phyloP scores from a whole-genome alignment of 169 alveolate species.

The Eimeria tenella region DNA sequence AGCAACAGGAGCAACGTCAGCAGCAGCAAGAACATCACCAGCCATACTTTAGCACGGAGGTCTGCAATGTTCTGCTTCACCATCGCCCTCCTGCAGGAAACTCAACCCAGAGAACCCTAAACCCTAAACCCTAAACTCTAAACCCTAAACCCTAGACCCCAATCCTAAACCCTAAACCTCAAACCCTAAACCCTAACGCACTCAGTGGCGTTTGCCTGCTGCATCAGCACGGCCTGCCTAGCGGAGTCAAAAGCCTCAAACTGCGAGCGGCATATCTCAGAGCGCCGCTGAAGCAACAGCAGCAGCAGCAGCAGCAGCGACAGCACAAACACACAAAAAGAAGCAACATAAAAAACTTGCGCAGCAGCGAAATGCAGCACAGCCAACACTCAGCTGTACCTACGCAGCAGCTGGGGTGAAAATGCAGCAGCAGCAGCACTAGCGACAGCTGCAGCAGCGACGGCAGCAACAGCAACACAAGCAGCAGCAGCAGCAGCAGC shows the following conservation, averaged over 20 bases:
- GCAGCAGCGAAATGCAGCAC: too few relatives aligned
- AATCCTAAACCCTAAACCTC: not conserved
- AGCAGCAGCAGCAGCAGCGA: not conserved
- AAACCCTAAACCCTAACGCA: not conserved
- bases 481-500: not conserved
- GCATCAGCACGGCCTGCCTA: not conserved
- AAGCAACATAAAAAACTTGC: not conserved
- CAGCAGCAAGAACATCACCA: not conserved
- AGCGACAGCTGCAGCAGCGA: too few relatives aligned
- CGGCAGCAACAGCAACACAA: not conserved
- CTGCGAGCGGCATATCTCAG: not conserved
- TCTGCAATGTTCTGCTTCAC: conserved; percentile 16
- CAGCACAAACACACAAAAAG: not conserved
- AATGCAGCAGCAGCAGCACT: too few relatives aligned
- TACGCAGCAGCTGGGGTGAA: too few relatives aligned
- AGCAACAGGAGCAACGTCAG: not conserved
- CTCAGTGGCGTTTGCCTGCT: not conserved
- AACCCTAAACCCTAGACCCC: not conserved
- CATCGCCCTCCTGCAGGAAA: not conserved
- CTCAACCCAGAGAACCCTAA: not conserved
- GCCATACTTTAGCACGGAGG: conserved; percentile 45
- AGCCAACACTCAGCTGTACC: too few relatives aligned
- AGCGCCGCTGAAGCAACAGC: not conserved
- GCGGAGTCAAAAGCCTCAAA: not conserved
- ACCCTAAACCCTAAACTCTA: not conserved